Conservation (phyloP, 192 early-diverging fungal genomes). For the Chytriomyces sp. region DNA sequence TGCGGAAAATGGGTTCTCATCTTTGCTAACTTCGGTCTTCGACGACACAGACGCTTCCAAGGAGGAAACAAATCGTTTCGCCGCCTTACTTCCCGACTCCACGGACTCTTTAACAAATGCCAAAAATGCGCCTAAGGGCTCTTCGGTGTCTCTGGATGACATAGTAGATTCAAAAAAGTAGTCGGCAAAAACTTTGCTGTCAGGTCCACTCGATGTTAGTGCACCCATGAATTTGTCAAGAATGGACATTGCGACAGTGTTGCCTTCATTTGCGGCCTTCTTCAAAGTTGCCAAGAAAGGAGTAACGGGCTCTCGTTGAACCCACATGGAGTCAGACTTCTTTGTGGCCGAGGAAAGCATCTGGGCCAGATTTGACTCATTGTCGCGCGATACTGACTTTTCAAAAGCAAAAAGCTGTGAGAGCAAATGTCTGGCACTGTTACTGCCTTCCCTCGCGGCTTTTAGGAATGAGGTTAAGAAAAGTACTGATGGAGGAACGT, state of each 20-base stretch:
- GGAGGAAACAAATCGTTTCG: not conserved
- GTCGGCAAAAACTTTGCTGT: not conserved
- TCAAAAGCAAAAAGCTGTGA: not conserved
- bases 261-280: not conserved
- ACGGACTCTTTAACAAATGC: not conserved
- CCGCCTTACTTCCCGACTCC: not conserved
- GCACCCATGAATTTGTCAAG: not conserved
- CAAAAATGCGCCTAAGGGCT: constrained; percentile 1
- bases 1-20: not conserved
- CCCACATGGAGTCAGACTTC: not conserved
- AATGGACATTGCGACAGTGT: not conserved
- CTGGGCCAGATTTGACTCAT: not conserved
- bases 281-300: not conserved
- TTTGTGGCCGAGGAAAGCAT: not conserved
- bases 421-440: not conserved
- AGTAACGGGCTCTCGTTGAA: constrained; percentile 4
- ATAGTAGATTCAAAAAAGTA: constrained; percentile 2
- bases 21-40: not conserved
- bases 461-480: not conserved
- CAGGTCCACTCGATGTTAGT: not conserved
- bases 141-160: not conserved
- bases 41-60: not conserved
- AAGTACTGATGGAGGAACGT: not conserved
- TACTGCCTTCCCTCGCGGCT: not conserved
- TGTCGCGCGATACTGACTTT: not conserved